Conservation (phyloP, 805 yeast species). For the Hagleromyces aurorensis region DNA sequence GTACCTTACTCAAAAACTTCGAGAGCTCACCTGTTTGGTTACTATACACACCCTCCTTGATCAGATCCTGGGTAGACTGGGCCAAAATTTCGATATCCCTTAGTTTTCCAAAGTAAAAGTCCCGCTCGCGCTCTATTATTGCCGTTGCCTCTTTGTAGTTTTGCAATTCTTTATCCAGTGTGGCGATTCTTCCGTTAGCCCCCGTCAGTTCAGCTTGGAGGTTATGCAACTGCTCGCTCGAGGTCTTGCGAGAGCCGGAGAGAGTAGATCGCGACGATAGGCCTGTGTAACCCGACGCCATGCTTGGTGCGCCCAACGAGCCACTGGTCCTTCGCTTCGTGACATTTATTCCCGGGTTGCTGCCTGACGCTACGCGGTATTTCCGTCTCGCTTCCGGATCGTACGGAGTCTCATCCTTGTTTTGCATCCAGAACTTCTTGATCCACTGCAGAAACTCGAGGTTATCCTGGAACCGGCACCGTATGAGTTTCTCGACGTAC, state of each 20-base stretch:
- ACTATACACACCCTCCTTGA: constrained; percentile 36
- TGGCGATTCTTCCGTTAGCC: constrained; percentile 35
- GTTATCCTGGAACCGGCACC: constrained; percentile 89
- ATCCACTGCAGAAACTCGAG: constrained; percentile 93
- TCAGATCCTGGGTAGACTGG: constrained; percentile 51
- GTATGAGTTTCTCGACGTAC: constrained; percentile 73
- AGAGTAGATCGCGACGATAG: constrained; percentile 38
- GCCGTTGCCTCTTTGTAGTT: constrained; percentile 55
- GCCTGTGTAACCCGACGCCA: no score
- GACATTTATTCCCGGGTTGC: constrained; percentile 12
- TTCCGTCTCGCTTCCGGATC: constrained; percentile 60
- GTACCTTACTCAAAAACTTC: constrained; percentile 52
- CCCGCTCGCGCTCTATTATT: constrained; percentile 71
- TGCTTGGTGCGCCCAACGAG: constrained; percentile 1
- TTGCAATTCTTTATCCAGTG: constrained; percentile 37
- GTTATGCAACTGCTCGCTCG: constrained; percentile 22
- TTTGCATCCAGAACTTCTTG: constrained; percentile 71
- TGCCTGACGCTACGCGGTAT: constrained; percentile 15
- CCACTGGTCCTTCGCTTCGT: constrained; percentile 20
- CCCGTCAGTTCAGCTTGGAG: constrained; percentile 40
- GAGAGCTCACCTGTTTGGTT: constrained; percentile 27
- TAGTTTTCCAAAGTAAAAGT: constrained; percentile 82
- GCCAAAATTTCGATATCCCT: constrained; percentile 80
- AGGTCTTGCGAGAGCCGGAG: constrained; percentile 17
- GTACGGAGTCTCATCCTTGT: constrained; percentile 59